These are phyloP conservation scores for Chaetomium cochliodes DNA, from an alignment of 495 filamentous ascomycete genomes.

Conservation along the genomic window DNA sequence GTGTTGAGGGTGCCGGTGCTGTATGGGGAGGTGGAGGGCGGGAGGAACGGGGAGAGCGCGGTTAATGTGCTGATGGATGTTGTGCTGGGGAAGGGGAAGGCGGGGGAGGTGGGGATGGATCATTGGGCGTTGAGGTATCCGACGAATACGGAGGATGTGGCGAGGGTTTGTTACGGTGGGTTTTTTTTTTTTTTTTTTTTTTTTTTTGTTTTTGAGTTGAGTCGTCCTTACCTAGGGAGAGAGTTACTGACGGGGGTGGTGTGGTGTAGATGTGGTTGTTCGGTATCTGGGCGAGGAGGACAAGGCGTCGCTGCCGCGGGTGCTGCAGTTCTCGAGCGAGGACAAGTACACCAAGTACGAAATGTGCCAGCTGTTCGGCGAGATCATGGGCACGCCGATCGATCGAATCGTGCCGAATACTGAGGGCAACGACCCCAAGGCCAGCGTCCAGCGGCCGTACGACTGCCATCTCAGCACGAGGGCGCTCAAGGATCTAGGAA, in stretches of 20 bases:
- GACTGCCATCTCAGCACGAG: conserved; percentile 85
- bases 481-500: conserved; percentile 69
- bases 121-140: conserved; percentile 85
- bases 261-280: conserved; percentile 55
- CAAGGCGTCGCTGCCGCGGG: conserved; percentile 56
- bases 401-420: conserved; percentile 68
- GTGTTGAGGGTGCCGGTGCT: conserved; percentile 85
- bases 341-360: conserved; percentile 88
- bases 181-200: too few species aligned
- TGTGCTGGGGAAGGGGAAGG: conserved; percentile 66
- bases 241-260: neutral
- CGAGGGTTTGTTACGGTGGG: conserved; percentile 64
- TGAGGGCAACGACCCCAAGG: conserved; percentile 72
- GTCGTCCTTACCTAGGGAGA: neutral
- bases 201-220: too few species aligned
- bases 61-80: conserved; percentile 76
- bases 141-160: conserved; percentile 84
- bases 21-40: conserved; percentile 65
- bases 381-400: conserved; percentile 76
- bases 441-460: conserved; percentile 75
- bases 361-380: conserved; percentile 76
- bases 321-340: conserved; percentile 87
- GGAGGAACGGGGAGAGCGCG: conserved; percentile 68
- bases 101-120: conserved; percentile 72
- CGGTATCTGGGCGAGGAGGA: conserved; percentile 58